These are phyloP conservation scores for Russula dissimulans DNA, from an alignment of 768 basidiomycete species.

Conservation along the genomic window DNA sequence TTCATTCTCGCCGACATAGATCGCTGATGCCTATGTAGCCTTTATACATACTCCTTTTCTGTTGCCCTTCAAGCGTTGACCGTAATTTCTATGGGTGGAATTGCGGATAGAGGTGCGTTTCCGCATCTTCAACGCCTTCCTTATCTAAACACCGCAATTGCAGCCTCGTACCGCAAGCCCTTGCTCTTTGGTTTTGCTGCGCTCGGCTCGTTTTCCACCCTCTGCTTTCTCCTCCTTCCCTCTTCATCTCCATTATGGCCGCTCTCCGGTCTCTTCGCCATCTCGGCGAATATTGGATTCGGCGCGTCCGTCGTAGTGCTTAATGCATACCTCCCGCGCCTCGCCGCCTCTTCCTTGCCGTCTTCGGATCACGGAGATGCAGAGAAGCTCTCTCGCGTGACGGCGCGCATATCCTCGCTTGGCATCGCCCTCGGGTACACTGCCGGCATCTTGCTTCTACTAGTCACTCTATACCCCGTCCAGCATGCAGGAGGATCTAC, in stretches of 20 bases:
- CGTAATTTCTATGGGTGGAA: constrained; percentile 87
- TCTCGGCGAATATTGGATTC: constrained; percentile 77
- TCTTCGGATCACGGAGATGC: constrained; percentile 33
- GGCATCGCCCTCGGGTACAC: constrained; percentile 84
- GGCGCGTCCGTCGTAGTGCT: constrained; percentile 81
- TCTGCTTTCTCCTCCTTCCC: constrained; percentile 63
- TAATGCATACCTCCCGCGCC: constrained; percentile 77
- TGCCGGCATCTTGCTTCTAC: constrained; percentile 69
- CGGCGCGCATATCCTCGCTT: constrained; percentile 72
- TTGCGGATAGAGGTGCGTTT: constrained; percentile 80
- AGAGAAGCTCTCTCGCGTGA: constrained; percentile 55
- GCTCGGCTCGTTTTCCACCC: constrained; percentile 58
- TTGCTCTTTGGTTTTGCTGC: constrained; percentile 69
- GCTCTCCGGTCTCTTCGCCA: constrained; percentile 57
- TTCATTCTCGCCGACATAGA: background rate
- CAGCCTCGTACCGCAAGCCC: constrained; percentile 63
- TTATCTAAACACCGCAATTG: constrained; percentile 17
- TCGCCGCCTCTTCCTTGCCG: constrained; percentile 38
- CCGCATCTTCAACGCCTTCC: background rate
- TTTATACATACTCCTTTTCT: constrained; percentile 82
- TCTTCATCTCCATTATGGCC: constrained; percentile 65
- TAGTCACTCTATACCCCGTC: constrained; percentile 74
- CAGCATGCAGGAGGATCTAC: constrained; percentile 65
- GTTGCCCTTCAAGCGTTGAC: constrained; percentile 88
- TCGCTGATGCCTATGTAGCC: constrained; percentile 33